Evolutionary conservation across 352 stramenopile genomes (phyloP).

Genomic region (Phytopythium helicoides): DNA sequence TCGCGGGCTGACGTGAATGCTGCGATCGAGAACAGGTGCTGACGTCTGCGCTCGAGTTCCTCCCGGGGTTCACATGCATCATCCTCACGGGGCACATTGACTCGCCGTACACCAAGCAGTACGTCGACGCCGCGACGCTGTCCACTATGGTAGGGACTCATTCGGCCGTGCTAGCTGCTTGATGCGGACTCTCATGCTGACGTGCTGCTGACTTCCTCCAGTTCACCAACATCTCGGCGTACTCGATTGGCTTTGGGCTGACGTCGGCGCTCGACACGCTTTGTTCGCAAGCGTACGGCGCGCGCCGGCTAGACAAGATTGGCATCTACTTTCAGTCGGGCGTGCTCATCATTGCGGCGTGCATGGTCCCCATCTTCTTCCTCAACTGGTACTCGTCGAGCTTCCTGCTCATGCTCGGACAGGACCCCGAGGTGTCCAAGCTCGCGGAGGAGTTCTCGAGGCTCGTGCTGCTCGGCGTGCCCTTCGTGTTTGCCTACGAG

Average conservation of each 20-base stretch:
- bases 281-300: constrained; percentile 65
- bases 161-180: too few relatives aligned
- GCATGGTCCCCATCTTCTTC: constrained; percentile 44
- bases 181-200: not conserved
- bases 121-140: constrained; percentile 51
- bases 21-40: constrained; percentile 29
- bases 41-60: constrained; percentile 43
- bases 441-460: constrained; percentile 59
- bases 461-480: constrained; percentile 52
- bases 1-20: constrained; percentile 1
- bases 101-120: constrained; percentile 50
- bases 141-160: constrained; percentile 40
- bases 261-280: constrained; percentile 77
- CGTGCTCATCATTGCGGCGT: constrained; percentile 43
- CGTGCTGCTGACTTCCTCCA: constrained; percentile 8
- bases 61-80: constrained; percentile 43
- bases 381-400: constrained; percentile 58
- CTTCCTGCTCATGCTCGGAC: constrained; percentile 43
- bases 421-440: constrained; percentile 46
- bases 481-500: constrained; percentile 82
- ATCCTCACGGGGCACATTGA: constrained; percentile 62
- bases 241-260: constrained; percentile 58
- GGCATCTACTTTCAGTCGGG: constrained; percentile 76
- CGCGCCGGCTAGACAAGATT: constrained; percentile 58
- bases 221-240: constrained; percentile 73